Evolutionary conservation across 2,329 filamentous ascomycete genomes (phyloP), one percentile per base, ranked within the genome.

Genomic region (Fusarium sp.): DNA sequence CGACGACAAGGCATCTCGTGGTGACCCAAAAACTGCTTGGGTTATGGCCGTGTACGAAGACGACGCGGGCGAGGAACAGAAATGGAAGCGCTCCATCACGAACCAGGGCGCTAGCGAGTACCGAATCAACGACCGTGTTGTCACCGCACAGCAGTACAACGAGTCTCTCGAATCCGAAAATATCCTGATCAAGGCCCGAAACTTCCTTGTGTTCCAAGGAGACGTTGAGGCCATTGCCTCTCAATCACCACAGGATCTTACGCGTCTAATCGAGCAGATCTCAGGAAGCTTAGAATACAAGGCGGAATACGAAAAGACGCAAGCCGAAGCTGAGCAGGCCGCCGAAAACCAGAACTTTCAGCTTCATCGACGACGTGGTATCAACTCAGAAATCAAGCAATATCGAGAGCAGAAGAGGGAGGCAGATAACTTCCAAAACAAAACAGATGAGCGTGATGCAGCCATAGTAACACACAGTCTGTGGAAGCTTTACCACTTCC

Each of bases 11-110:
- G 86, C 89, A 56, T 90, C 88, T n/a, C 90, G 88, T 36, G 88
- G 89, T 69, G 95, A 99, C 74, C 96, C 96, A 1, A 96, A 94
- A 78, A 96, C 91, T 4, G 97, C 96, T 4, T 99, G 95, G 95
- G 97, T 99, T 15, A 98, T 97, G 94, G 96, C 96, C 31, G 95
- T 99, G 16, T 99, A 98, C 79, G 94, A 97, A 78, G 96, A 99
- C 76, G 96, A 99, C 77, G 94, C 94, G 3, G 95, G 94, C 46
- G 93, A 97, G 75, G 93, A 97, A 79, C 94, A 97, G 77, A 90
- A 91, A 72, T 99, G 96, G 96, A 97, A 97, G 82, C 92, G 96
- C 65, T 91, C 90, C 71, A 99, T 99, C 78, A 98, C 94, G 6
- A 93, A 87, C 72, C 86, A 90, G 66, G 96, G 96, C 46, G 89